phyloP scores from a whole-genome alignment of 2,329 filamentous ascomycete genomes.

The Nemania sp. region DNA sequence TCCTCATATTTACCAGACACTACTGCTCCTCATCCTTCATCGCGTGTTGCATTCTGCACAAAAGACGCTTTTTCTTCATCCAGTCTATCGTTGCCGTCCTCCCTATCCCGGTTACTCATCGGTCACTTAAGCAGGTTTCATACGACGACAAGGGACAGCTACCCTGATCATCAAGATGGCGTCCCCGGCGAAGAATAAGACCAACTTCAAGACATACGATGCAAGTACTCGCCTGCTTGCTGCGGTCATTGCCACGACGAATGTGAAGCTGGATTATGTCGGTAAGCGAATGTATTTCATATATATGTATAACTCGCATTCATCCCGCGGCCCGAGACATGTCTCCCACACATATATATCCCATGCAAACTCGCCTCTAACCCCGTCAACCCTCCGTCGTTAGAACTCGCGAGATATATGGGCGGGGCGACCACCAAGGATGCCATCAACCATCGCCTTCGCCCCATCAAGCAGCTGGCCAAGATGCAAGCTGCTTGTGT shows the following conservation, averaged over 20 bases:
- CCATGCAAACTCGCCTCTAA: conserved; percentile 13
- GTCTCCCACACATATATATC: too few relatives aligned
- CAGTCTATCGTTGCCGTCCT: too few relatives aligned
- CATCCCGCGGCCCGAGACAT: not conserved
- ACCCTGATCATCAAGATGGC: conserved; percentile 46
- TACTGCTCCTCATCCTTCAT: too few relatives aligned
- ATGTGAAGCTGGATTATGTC: conserved; percentile 62
- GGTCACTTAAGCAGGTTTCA: not conserved
- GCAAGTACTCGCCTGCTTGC: conserved; percentile 63
- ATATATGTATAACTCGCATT: not conserved
- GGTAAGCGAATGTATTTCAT: conserved; percentile 50
- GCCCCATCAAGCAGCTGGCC: conserved; percentile 46
- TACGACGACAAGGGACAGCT: not conserved
- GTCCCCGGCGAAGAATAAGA: conserved; percentile 35
- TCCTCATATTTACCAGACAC: not conserved
- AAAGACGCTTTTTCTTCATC: too few relatives aligned
- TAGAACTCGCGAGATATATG: conserved; percentile 34
- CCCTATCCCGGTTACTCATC: not conserved
- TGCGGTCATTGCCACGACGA: conserved; percentile 62
- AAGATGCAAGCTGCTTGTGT: conserved; percentile 42
- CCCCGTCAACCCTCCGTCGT: conserved; percentile 3
- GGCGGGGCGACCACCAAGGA: conserved; percentile 43
- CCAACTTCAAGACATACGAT: conserved; percentile 65
- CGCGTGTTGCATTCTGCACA: too few relatives aligned
- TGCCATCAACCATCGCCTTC: conserved; percentile 46